A percentile compares a stretch with the other conserved stretches of the same genome.
phyloP scores from a whole-genome alignment of 176 grass and related monocot species.

The Oryza meyeriana region DNA sequence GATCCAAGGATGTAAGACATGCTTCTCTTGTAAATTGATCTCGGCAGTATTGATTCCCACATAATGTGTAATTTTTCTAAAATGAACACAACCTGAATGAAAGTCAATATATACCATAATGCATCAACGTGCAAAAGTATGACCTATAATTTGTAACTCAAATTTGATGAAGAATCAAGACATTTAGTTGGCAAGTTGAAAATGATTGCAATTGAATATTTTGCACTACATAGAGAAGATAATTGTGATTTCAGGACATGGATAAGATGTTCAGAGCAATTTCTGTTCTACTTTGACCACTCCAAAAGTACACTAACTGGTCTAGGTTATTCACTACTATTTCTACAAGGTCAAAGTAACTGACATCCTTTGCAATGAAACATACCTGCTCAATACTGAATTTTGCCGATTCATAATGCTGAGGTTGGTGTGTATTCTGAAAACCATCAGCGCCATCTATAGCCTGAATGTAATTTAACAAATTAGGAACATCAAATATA shows the following conservation, averaged over 20 bases:
- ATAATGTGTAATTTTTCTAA: conserved; percentile 89
- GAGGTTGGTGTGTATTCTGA: conserved; percentile 86
- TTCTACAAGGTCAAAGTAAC: neutral
- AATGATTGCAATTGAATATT: neutral
- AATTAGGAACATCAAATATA: conserved; percentile 30
- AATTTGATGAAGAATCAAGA: neutral
- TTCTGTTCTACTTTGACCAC: neutral
- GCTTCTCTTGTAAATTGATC: conserved; percentile 74
- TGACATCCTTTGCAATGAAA: conserved; percentile 27
- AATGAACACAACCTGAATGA: conserved; percentile 75
- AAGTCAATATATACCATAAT: conserved; percentile 23
- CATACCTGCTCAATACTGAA: conserved; percentile 92
- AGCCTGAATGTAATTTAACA: conserved; percentile 52
- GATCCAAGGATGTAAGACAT: conserved; percentile 74
- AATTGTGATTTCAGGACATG: neutral
- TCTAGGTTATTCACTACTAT: neutral
- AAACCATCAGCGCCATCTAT: conserved; percentile 84
- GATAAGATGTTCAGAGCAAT: conserved; percentile 23
- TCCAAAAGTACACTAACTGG: neutral
- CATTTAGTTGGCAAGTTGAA: neutral
- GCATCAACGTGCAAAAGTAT: neutral
- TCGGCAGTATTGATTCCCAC: conserved; percentile 72
- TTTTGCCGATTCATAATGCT: conserved; percentile 74
- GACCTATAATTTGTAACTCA: neutral
- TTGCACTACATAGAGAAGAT: conserved; percentile 14